phyloP scores from a whole-genome alignment of 176 grass and related monocot species.

The Cenchrus purpureus region DNA sequence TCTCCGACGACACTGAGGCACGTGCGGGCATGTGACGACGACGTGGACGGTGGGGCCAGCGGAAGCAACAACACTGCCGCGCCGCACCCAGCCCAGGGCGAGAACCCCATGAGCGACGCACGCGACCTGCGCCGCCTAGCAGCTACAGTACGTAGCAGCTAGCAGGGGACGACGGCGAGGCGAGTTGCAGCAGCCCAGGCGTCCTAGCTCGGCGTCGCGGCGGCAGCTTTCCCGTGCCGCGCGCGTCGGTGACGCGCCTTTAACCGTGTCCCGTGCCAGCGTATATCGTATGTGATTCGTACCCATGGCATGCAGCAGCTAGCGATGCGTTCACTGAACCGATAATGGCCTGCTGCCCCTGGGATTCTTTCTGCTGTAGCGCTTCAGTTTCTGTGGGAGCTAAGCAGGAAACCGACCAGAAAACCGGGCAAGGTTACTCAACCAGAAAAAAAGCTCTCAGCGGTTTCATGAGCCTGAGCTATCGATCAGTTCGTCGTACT shows the following conservation, averaged over 20 bases:
- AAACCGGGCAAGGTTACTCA: neutral
- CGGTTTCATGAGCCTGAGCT: neutral
- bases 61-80: neutral
- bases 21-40: conserved; percentile 49
- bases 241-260: conserved; percentile 26
- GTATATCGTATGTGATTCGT: neutral
- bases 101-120: conserved; percentile 29
- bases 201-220: neutral
- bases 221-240: conserved; percentile 29
- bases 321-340: conserved; percentile 20
- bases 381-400: neutral
- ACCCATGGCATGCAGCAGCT: neutral
- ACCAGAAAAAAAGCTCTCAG: neutral
- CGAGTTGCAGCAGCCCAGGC: neutral
- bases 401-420: too few relatives aligned
- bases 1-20: neutral
- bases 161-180: neutral
- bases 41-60: conserved; percentile 2
- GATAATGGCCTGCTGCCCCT: neutral
- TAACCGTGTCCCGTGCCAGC: neutral
- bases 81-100: neutral
- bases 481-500: neutral
- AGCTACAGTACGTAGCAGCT: neutral
- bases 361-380: too few relatives aligned
- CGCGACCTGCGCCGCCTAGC: neutral